Evolutionary conservation across 306 rosid genomes (phyloP).

Genomic region (Potentilla sterilis): DNA sequence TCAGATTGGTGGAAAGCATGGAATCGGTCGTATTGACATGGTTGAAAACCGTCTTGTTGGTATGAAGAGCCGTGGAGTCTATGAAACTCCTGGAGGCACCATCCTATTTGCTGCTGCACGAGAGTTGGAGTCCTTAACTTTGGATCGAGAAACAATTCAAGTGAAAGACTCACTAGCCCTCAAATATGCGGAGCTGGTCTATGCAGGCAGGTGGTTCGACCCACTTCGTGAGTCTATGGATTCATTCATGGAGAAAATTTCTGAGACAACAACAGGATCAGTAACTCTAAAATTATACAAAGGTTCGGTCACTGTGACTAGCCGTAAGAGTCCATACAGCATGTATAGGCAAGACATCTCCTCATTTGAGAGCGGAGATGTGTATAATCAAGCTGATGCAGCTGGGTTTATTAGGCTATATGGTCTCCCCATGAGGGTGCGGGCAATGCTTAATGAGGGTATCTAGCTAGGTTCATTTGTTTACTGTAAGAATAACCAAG

Average conservation of each 20-base stretch:
- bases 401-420: constrained; percentile 88
- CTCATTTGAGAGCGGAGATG: constrained; percentile 74
- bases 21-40: constrained; percentile 88
- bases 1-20: constrained; percentile 83
- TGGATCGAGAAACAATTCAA: constrained; percentile 80
- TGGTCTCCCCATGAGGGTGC: constrained; percentile 82
- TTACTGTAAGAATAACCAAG: not conserved
- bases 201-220: constrained; percentile 91
- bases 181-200: constrained; percentile 86
- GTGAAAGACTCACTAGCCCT: constrained; percentile 72
- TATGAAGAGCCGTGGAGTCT: constrained; percentile 93
- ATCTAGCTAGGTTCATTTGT: constrained; percentile 28
- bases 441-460: constrained; percentile 80
- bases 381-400: constrained; percentile 94
- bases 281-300: constrained; percentile 68
- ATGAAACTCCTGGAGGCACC: constrained; percentile 98
- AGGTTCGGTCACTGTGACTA: constrained; percentile 62
- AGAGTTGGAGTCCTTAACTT: constrained; percentile 74
- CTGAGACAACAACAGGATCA: constrained; percentile 72
- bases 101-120: constrained; percentile 70
- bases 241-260: constrained; percentile 88
- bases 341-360: constrained; percentile 88
- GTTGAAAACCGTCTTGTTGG: constrained; percentile 93
- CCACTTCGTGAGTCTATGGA: constrained; percentile 88
- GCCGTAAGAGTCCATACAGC: constrained; percentile 69